These are phyloP conservation scores for Macadamia tetraphylla DNA, from an alignment of 164 flowering plant genomes.

Conservation along the genomic window DNA sequence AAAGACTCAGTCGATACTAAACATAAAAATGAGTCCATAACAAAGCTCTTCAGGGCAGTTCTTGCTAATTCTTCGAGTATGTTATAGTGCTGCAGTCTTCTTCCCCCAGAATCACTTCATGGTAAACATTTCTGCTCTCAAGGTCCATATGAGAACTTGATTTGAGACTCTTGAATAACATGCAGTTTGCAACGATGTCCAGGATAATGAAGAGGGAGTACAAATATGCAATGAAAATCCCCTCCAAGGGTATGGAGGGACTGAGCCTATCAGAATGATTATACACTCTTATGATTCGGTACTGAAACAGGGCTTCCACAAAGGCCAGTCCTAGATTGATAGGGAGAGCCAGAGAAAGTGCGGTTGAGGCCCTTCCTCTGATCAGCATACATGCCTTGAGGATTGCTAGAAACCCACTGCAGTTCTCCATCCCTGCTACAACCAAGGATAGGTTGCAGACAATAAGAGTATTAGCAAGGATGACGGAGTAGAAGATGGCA, in stretches of 20 bases:
- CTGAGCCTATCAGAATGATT: conserved; percentile 3
- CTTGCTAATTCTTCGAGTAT: conserved; percentile 6
- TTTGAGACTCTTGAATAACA: conserved; percentile 35
- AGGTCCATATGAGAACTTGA: conserved; percentile 6
- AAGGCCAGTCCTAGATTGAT: conserved; percentile 18
- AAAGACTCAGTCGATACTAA: background rate
- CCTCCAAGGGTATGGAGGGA: conserved; percentile 35
- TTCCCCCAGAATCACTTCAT: conserved; percentile 5
- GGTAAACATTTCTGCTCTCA: conserved; percentile 7
- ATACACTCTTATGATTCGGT: conserved; percentile 33
- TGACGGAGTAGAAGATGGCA: conserved; percentile 23
- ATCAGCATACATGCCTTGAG: conserved; percentile 39
- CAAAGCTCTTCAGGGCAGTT: background rate
- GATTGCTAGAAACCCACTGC: conserved; percentile 29
- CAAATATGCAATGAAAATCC: conserved; percentile 43
- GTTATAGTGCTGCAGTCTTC: background rate
- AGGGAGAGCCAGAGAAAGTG: conserved; percentile 36
- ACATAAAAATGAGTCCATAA: background rate
- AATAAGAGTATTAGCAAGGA: conserved; percentile 24
- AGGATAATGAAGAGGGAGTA: conserved; percentile 44
- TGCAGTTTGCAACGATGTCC: conserved; percentile 40
- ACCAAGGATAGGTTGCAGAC: conserved; percentile 37
- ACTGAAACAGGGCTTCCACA: conserved; percentile 24
- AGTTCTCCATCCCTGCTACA: conserved; percentile 35
- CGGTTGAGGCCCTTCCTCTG: conserved; percentile 38